Evolutionary conservation across 768 basidiomycete genomes (phyloP).

Genomic region (Pleurotus citrinopileatus): DNA sequence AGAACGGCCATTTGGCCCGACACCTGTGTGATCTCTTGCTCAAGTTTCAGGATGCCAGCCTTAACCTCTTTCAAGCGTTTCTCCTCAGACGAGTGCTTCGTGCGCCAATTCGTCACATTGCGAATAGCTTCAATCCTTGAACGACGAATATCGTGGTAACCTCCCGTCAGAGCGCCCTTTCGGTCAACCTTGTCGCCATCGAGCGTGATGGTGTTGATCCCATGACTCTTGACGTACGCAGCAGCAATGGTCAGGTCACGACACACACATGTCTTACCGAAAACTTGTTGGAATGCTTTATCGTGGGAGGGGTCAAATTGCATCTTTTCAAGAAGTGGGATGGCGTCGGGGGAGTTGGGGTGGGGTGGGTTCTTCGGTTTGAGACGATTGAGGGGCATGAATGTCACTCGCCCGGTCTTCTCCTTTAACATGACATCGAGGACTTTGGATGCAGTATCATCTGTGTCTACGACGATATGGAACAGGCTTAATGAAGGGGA

Average conservation of each 20-base stretch:
- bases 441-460: conserved; percentile 88
- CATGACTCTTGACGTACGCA: conserved; percentile 91
- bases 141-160: conserved; percentile 89
- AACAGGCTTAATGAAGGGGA: conserved; percentile 64
- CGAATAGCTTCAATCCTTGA: conserved; percentile 89
- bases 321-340: conserved; percentile 82
- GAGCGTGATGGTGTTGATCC: conserved; percentile 94
- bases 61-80: conserved; percentile 73
- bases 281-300: conserved; percentile 95
- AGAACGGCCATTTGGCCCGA: conserved; percentile 72
- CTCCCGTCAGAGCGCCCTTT: conserved; percentile 94
- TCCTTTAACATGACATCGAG: conserved; percentile 93
- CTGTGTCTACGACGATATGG: conserved; percentile 97
- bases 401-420: conserved; percentile 92
- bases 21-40: conserved; percentile 82
- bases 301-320: conserved; percentile 65
- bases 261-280: conserved; percentile 96
- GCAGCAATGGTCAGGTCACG: conserved; percentile 89
- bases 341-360: conserved; percentile 73
- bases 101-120: conserved; percentile 70
- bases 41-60: conserved; percentile 60
- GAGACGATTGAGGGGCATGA: conserved; percentile 97
- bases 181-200: conserved; percentile 98
- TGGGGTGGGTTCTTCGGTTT: conserved; percentile 66
- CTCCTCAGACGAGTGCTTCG: conserved; percentile 65